Conservation (phyloP, 495 filamentous ascomycete species). For the Podospora tetraspora region DNA sequence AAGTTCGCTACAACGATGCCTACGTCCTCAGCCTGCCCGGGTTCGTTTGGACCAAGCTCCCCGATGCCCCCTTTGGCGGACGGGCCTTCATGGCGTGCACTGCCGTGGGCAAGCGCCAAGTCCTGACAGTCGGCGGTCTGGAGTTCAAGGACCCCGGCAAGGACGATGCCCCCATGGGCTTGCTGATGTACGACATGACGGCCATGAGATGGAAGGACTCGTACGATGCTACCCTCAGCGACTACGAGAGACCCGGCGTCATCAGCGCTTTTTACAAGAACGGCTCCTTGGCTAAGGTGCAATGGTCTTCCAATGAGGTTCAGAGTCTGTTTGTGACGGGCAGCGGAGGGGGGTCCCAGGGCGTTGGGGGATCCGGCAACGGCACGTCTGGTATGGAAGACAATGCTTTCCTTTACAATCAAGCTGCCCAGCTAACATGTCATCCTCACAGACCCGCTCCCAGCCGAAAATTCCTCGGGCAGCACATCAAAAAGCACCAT, state of each 20-base stretch:
- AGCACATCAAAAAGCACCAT: no score
- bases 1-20: constrained; percentile 23
- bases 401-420: neutral
- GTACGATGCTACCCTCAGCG: constrained; percentile 1
- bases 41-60: constrained; percentile 37
- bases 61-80: constrained; percentile 16
- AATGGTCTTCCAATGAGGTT: constrained; percentile 10
- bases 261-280: constrained; percentile 7
- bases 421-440: neutral
- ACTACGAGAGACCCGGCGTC: constrained; percentile 5
- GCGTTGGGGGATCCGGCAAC: neutral
- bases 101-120: constrained; percentile 35
- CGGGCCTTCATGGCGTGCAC: constrained; percentile 29
- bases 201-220: constrained; percentile 7
- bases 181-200: constrained; percentile 14
- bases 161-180: constrained; percentile 8
- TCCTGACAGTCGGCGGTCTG: constrained; percentile 23
- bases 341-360: neutral
- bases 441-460: no score
- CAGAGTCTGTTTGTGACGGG: constrained; percentile 8
- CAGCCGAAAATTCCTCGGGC: no score
- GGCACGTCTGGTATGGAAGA: neutral
- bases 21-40: constrained; percentile 43
- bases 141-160: neutral
- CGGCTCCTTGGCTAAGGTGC: neutral